Evolutionary conservation across 345 rosid genomes (phyloP), one percentile per base, ranked within the genome.

Genomic region (Pseudoturritis turrita): DNA sequence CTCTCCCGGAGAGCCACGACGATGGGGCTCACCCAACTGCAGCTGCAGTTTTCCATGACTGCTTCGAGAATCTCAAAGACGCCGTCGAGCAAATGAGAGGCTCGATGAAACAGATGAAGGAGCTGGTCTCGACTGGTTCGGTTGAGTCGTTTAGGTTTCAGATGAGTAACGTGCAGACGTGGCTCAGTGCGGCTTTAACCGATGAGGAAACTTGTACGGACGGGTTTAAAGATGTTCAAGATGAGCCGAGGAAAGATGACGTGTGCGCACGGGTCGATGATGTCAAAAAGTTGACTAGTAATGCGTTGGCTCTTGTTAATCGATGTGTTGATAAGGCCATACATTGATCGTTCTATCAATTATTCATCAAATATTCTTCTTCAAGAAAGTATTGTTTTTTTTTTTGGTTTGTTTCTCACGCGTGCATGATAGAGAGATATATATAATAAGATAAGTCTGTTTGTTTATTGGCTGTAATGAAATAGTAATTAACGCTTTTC

Each of bases 101-200:
- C 40, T 93, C 98, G n/a, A 70, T 90, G 62, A 89, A 82, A 77
- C 96, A 90, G 89, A 87, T 93, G 94, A 78, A 85, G 40, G 82
- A 80, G 56, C 10, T 82, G 36, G 62, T 18, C 69, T 77, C 39
- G 59, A 83, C 68, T 19, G 80, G 44, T 35, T 81, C 81, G 35
- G 6, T 70, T 10, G 82, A 81, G 70, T 75, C 86, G 36, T 87
- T 87, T 22, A 74, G 83, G 83, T 93, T 93, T 70, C 88, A 80
- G 62, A 83, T 93, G 88, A 87, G 96, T 56, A 93, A 94, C 72
- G 96, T 94, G 22, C 83, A 89, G 81, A 94, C 96, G 25, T 94
- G 98, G 98, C 88, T 94, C 74, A 94, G 98, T 81, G 93, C 98
- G 0, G 95, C 97, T 13, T 62, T 91, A 70, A 91, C 96, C 22